Evolutionary conservation across 2,329 filamentous ascomycete genomes (phyloP), one percentile per base, ranked within the genome.

Genomic region (Dactylellina parvicollis): DNA sequence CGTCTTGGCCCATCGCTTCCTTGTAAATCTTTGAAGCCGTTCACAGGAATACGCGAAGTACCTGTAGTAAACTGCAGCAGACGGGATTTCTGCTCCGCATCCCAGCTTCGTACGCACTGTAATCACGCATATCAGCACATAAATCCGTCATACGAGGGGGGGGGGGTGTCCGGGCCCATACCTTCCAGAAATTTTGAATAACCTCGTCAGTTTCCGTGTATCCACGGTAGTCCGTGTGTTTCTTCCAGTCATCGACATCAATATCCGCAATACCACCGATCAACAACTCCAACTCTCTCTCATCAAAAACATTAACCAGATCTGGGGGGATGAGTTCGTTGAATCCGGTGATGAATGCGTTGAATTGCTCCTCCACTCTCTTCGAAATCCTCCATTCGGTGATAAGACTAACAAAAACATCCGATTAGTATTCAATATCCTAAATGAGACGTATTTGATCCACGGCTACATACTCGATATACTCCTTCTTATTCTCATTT

Each of bases 191-290:
- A 84, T 96, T 93, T 81, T 96, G 91, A 76, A 99, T 95, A 24
- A 99, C 95, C 79, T 97, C 92, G 78, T 99, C 95, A 66, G 89
- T 92, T 83, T 99, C 95, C 8, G 96, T 97, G 85, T 99, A 99
- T 61, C 95, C 95, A 78, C 95, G 90, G 82, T 99, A 99, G 80
- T 99, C 95, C 49, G 95, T 99, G 83, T 99, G 95, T 85, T 99
- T 99, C 90, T 99, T 98, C 95, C 95, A 99, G 82, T 99, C 95
- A 73, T 99, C 95, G 14, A 99, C 94, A 79, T 99, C 95, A 77
- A 99, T 99, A 82, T 99, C 95, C n/a, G 95, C 95, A 78, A 99
- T 99, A 86, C 95, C 95, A 76, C 95, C 95, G 79, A 99, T 98
- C 77, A 99, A 86, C 77, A 99, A 83, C 82, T 99, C 95, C 50